A percentile compares a stretch with the other conserved stretches of the same genome.
Evolutionary conservation across 768 basidiomycete species (phyloP).

Genomic region (Terana coerulea): DNA sequence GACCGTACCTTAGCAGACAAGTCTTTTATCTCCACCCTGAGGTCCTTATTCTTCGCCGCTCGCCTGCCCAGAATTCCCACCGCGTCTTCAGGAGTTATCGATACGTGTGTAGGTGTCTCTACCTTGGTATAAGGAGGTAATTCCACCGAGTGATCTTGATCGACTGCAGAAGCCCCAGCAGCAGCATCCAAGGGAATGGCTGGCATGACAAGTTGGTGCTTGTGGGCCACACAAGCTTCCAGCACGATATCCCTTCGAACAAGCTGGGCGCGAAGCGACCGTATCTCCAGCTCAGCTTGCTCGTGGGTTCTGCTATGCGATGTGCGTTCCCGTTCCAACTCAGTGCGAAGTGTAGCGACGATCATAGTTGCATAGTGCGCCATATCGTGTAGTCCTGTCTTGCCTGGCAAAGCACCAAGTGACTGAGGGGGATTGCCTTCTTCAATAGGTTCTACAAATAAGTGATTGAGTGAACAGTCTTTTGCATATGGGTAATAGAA

Average conservation of each 20-base stretch:
- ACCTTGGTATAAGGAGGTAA: too few relatives aligned
- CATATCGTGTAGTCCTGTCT: too few relatives aligned
- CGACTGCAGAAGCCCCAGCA: neutral
- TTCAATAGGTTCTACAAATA: too few relatives aligned
- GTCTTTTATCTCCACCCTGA: conserved; percentile 42
- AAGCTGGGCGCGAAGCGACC: conserved; percentile 47
- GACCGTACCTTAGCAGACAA: conserved; percentile 35
- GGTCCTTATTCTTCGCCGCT: conserved; percentile 35
- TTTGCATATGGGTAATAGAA: too few relatives aligned
- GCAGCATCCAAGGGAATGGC: too few relatives aligned
- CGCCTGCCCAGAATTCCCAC: conserved; percentile 37
- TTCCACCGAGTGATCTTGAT: too few relatives aligned
- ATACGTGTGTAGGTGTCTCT: too few relatives aligned
- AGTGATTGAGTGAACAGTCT: too few relatives aligned
- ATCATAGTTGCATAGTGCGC: conserved; percentile 29
- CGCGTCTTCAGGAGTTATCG: conserved; percentile 31
- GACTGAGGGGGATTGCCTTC: too few relatives aligned
- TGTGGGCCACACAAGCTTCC: conserved; percentile 31
- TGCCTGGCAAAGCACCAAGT: too few relatives aligned
- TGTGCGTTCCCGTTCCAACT: conserved; percentile 42
- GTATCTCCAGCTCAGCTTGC: conserved; percentile 38
- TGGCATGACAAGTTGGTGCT: neutral
- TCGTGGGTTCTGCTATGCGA: conserved; percentile 39
- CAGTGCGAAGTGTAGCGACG: conserved; percentile 38
- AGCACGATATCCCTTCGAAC: conserved; percentile 57